A percentile compares a stretch with the other conserved stretches of the same genome.
These are phyloP conservation scores for Metschnikowia santaceciliae DNA, from an alignment of 805 yeast genomes.

Conservation along the genomic window DNA sequence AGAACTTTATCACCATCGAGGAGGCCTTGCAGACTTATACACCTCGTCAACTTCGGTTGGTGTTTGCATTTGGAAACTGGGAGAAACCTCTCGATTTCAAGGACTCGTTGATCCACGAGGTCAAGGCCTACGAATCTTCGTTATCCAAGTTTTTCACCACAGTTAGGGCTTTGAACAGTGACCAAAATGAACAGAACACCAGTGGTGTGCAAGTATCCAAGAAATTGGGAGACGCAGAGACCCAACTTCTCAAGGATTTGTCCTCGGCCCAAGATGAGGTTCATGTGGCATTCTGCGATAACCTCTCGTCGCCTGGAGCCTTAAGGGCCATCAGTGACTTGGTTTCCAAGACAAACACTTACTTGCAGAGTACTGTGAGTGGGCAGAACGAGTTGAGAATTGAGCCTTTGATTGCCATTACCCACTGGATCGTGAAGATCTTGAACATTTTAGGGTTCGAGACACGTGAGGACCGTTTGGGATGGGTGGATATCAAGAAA, in stretches of 20 bases:
- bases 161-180: conserved; percentile 76
- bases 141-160: conserved; percentile 80
- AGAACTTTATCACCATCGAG: conserved; percentile 91
- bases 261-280: conserved; percentile 52
- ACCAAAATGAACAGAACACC: conserved; percentile 47
- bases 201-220: conserved; percentile 49
- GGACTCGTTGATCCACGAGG: conserved; percentile 72
- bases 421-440: conserved; percentile 68
- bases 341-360: conserved; percentile 67
- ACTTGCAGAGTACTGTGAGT: conserved; percentile 49
- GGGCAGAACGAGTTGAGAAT: conserved; percentile 47
- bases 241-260: conserved; percentile 49
- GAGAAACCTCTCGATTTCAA: conserved; percentile 90
- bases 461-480: conserved; percentile 63
- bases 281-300: conserved; percentile 83
- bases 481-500: conserved; percentile 60
- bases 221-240: conserved; percentile 55
- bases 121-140: conserved; percentile 67
- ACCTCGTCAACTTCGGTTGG: conserved; percentile 82
- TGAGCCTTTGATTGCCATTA: conserved; percentile 62
- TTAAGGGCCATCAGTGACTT: conserved; percentile 63
- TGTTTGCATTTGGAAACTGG: conserved; percentile 91
- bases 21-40: conserved; percentile 74
- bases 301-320: conserved; percentile 74
- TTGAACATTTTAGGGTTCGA: conserved; percentile 74